Evolutionary conservation across 306 rosid species (phyloP).

Genomic region (Luffa aegyptiaca): DNA sequence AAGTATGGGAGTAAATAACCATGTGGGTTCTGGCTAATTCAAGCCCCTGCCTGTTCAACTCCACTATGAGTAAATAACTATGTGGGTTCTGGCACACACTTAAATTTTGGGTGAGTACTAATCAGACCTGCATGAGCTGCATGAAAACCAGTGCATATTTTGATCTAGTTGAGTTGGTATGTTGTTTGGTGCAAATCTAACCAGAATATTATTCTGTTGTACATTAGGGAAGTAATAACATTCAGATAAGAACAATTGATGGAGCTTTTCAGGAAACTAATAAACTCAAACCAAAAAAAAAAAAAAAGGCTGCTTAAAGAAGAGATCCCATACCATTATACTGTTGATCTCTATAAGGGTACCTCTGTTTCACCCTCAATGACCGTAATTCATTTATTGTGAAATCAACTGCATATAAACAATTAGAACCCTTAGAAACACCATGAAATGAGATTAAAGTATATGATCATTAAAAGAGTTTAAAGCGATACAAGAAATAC

Average conservation of each 20-base stretch:
- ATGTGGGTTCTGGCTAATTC: neutral
- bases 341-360: constrained; percentile 60
- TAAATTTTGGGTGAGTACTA: neutral
- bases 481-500: neutral
- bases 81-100: neutral
- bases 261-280: neutral
- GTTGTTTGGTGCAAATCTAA: neutral
- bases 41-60: neutral
- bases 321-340: constrained; percentile 52
- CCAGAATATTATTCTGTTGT: neutral
- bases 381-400: constrained; percentile 57
- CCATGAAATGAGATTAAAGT: neutral
- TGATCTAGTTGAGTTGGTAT: neutral
- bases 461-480: neutral
- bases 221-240: constrained; percentile 1
- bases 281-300: neutral
- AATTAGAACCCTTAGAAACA: neutral
- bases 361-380: constrained; percentile 73
- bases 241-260: neutral
- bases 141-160: neutral
- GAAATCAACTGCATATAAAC: constrained; percentile 67
- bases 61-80: neutral
- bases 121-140: neutral
- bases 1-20: neutral
- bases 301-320: neutral